Evolutionary conservation across 805 yeast species (phyloP).

Genomic region (Candida insectorum): DNA sequence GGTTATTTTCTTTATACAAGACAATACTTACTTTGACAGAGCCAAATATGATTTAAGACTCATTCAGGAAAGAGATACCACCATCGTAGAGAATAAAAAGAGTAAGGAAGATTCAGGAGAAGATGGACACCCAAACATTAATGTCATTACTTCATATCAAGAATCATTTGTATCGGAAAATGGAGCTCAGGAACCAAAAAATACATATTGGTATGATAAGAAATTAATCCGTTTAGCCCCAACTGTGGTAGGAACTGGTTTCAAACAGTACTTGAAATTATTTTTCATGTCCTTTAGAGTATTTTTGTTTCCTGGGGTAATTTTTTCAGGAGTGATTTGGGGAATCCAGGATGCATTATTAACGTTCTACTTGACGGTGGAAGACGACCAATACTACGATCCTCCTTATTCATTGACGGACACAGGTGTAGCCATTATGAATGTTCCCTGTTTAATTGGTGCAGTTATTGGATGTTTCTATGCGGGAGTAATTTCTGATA

Average conservation of each 20-base stretch:
- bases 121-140: conserved; percentile 1
- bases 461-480: conserved; percentile 36
- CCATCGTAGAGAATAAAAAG: conserved; percentile 1
- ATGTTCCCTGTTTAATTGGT: conserved; percentile 37
- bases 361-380: conserved; percentile 38
- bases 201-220: conserved; percentile 27
- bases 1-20: conserved; percentile 45
- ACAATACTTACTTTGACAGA: conserved; percentile 51
- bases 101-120: conserved; percentile 4
- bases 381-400: conserved; percentile 32
- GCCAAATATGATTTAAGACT: conserved; percentile 14
- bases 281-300: conserved; percentile 30
- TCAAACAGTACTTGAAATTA: conserved; percentile 39
- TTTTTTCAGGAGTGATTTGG: conserved; percentile 38
- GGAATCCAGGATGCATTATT: conserved; percentile 38
- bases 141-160: conserved; percentile 7
- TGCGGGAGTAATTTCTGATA: conserved; percentile 33
- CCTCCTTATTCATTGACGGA: conserved; percentile 33
- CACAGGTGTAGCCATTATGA: conserved; percentile 38
- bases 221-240: conserved; percentile 33
- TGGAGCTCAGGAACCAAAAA: conserved; percentile 25
- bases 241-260: conserved; percentile 33
- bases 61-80: neutral
- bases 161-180: conserved; percentile 44
- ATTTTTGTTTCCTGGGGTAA: conserved; percentile 33